phyloP scores from a whole-genome alignment of 306 rosid genomes.

The Vigna trinervia region DNA sequence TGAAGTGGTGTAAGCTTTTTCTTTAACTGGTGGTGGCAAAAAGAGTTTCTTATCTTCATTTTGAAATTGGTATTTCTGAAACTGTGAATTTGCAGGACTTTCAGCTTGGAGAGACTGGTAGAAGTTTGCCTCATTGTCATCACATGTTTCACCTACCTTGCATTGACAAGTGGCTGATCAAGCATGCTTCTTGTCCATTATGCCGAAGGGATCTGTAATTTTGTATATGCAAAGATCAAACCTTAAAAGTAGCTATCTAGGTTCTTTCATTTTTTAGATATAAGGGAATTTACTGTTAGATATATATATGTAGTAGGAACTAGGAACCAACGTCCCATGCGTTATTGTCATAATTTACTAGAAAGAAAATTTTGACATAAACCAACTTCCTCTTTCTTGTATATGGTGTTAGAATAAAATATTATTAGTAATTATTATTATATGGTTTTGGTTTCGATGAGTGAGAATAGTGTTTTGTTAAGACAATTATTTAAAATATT shows the following conservation, averaged over 20 bases:
- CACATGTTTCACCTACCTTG: conserved; percentile 93
- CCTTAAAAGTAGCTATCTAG: background rate
- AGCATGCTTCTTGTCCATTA: conserved; percentile 90
- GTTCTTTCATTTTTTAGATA: conserved; percentile 33
- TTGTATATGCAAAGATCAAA: conserved; percentile 47
- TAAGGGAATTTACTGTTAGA: conserved; percentile 27
- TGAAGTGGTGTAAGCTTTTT: too few species aligned
- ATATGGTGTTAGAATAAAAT: background rate
- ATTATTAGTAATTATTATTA: too few species aligned
- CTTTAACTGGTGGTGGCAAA: background rate
- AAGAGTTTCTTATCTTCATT: background rate
- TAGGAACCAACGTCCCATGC: conserved; percentile 15
- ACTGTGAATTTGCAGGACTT: conserved; percentile 64
- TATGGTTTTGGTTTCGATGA: too few species aligned
- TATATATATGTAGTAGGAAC: conserved; percentile 24
- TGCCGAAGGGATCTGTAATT: conserved; percentile 85
- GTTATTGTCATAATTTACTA: conserved; percentile 35
- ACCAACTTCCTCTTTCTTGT: conserved; percentile 12
- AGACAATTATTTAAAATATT: too few species aligned
- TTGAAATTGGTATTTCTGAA: conserved; percentile 33
- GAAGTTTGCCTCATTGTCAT: conserved; percentile 87
- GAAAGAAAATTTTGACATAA: conserved; percentile 43
- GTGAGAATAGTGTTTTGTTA: too few species aligned
- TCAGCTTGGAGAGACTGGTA: conserved; percentile 79
- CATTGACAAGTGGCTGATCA: conserved; percentile 88